A percentile compares a stretch with the other conserved stretches of the same genome.
phyloP scores from a whole-genome alignment of 306 rosid species.

The Citrullus colocynthis region DNA sequence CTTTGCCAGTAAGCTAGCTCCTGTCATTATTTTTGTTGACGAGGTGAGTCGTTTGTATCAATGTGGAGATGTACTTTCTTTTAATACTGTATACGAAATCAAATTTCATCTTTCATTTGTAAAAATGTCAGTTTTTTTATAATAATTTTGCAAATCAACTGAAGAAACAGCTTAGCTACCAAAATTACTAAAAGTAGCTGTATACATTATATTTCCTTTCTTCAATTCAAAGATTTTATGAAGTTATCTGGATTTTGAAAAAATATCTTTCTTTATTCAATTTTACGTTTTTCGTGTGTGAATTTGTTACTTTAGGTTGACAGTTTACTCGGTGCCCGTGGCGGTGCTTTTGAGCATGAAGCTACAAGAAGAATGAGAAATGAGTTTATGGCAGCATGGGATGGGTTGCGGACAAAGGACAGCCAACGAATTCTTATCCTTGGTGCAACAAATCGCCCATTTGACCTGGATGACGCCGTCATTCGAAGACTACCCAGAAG shows the following conservation, averaged over 20 bases:
- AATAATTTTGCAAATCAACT: neutral
- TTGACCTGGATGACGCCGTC: conserved; percentile 96
- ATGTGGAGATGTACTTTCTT: neutral
- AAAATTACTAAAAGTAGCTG: neutral
- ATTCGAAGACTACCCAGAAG: conserved; percentile 98
- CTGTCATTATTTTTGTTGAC: conserved; percentile 92
- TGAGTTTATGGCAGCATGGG: conserved; percentile 99
- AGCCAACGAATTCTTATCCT: conserved; percentile 87
- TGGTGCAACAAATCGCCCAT: conserved; percentile 95
- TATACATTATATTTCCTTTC: neutral
- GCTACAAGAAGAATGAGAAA: conserved; percentile 99
- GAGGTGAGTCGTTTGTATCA: conserved; percentile 41
- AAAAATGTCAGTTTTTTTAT: neutral
- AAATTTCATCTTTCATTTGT: neutral
- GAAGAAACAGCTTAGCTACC: neutral
- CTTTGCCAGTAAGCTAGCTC: conserved; percentile 93
- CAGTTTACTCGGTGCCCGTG: conserved; percentile 99
- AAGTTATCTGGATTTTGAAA: neutral
- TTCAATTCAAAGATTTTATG: neutral
- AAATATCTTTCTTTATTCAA: neutral
- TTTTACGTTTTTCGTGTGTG: neutral
- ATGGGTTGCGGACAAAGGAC: conserved; percentile 92
- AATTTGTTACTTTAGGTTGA: conserved; percentile 49
- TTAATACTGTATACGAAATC: neutral
- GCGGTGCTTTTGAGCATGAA: conserved; percentile 94